Evolutionary conservation across 2,329 filamentous ascomycete genomes (phyloP).

Genomic region (Ophiostoma sp.): DNA sequence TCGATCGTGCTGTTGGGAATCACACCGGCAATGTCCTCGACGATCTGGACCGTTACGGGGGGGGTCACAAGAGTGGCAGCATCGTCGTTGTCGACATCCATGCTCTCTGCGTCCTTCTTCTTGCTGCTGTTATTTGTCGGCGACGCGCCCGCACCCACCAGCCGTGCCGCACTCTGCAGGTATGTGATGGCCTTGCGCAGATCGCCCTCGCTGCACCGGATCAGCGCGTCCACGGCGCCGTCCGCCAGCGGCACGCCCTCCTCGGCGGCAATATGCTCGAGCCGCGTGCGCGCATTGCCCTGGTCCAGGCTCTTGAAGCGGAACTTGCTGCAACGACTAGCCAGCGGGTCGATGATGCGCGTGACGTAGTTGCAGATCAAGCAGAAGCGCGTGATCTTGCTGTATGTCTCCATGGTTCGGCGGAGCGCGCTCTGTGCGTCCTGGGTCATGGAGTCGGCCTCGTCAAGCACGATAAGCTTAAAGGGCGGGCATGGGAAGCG

Average conservation of each 20-base stretch:
- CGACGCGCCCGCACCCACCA: conserved; percentile 64
- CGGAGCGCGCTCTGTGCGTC: conserved; percentile 90
- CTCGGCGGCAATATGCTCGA: conserved; percentile 74
- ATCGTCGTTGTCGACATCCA: conserved; percentile 36
- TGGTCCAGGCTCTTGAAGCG: conserved; percentile 94
- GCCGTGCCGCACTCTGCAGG: conserved; percentile 83
- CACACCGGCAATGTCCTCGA: conserved; percentile 95
- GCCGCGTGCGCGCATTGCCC: conserved; percentile 69
- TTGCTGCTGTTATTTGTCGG: conserved; percentile 23
- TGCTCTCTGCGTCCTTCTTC: conserved; percentile 16
- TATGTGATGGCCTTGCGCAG: conserved; percentile 94
- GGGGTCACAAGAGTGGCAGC: conserved; percentile 56
- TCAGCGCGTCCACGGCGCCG: conserved; percentile 76
- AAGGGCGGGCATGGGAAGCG: conserved; percentile 92
- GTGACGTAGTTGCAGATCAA: conserved; percentile 99
- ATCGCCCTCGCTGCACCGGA: conserved; percentile 88
- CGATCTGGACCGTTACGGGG: conserved; percentile 66
- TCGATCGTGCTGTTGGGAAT: conserved; percentile 74
- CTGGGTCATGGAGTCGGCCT: conserved; percentile 98
- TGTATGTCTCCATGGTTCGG: conserved; percentile 97
- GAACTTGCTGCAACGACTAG: conserved; percentile 92
- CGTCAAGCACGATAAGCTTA: conserved; percentile 97
- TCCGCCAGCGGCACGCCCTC: conserved; percentile 73
- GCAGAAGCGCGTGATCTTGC: conserved; percentile 93
- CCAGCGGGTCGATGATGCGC: conserved; percentile 92